phyloP scores from a whole-genome alignment of 1,139 yeast species.

The Taphrina confusa region DNA sequence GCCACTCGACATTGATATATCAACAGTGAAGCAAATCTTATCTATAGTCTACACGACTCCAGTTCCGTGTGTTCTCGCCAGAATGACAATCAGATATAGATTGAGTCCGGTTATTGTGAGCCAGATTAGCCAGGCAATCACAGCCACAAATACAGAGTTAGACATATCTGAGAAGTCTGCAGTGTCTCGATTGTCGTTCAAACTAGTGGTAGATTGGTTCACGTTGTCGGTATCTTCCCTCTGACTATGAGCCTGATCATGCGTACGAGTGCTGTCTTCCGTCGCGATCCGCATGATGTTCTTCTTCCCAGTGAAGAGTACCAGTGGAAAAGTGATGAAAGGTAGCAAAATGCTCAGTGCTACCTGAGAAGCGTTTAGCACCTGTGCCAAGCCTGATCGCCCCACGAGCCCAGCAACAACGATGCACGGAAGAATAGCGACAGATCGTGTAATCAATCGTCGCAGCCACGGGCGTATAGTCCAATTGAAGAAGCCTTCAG shows the following conservation, averaged over 20 bases:
- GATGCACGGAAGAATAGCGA: conserved; percentile 88
- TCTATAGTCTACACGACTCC: too few relatives aligned
- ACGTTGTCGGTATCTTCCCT: background rate
- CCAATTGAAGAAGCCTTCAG: conserved; percentile 90
- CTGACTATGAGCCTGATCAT: background rate
- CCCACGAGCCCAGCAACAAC: conserved; percentile 77
- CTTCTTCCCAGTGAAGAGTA: conserved; percentile 76
- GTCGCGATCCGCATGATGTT: conserved; percentile 69
- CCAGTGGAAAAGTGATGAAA: conserved; percentile 83
- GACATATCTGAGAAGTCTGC: conserved; percentile 57
- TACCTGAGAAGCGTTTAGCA: conserved; percentile 84
- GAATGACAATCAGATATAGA: conserved; percentile 61
- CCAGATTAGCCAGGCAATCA: conserved; percentile 67
- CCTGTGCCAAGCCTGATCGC: conserved; percentile 77
- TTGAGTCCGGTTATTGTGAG: conserved; percentile 69
- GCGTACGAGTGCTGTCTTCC: background rate
- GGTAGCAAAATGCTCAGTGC: conserved; percentile 82
- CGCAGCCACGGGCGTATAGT: conserved; percentile 82
- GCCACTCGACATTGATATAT: too few relatives aligned
- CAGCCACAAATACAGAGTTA: conserved; percentile 60
- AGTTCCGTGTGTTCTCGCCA: conserved; percentile 18
- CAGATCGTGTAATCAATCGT: conserved; percentile 74
- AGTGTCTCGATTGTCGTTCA: background rate
- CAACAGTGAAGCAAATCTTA: too few relatives aligned
- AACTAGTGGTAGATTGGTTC: background rate